Evolutionary conservation across 768 basidiomycete species (phyloP).

Genomic region (Tylopilus subfusipes): DNA sequence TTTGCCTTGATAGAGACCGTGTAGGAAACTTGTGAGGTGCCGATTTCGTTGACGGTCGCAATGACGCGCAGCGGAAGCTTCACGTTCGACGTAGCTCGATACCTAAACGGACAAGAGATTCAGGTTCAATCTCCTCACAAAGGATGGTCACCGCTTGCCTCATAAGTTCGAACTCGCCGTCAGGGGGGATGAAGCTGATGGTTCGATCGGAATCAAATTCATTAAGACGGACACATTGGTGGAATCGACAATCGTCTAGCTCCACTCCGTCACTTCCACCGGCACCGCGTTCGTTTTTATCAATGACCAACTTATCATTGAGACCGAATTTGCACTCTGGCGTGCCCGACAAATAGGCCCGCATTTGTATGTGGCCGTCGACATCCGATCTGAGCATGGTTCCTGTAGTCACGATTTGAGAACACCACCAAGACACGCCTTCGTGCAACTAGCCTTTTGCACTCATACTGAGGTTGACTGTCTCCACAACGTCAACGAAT

Average conservation of each 20-base stretch:
- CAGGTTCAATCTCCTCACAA: neutral
- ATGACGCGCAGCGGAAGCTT: slow-evolving; percentile 90
- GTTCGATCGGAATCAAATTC: slow-evolving; percentile 93
- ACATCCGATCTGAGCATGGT: slow-evolving; percentile 93
- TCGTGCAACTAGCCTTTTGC: slow-evolving; percentile 61
- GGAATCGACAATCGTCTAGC: slow-evolving; percentile 96
- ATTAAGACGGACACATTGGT: slow-evolving; percentile 93
- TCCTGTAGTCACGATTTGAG: slow-evolving; percentile 43
- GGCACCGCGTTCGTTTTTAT: slow-evolving; percentile 64
- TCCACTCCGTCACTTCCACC: slow-evolving; percentile 75
- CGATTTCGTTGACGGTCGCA: slow-evolving; percentile 89
- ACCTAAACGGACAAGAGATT: slow-evolving; percentile 45
- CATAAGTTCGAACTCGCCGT: slow-evolving; percentile 99
- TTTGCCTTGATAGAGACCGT: slow-evolving; percentile 82
- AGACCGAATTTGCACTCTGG: slow-evolving; percentile 99
- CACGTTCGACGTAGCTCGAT: slow-evolving; percentile 93
- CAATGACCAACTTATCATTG: slow-evolving; percentile 97
- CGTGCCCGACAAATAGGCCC: slow-evolving; percentile 93
- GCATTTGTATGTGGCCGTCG: slow-evolving; percentile 97
- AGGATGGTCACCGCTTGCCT: slow-evolving; percentile 45
- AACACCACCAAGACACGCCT: neutral
- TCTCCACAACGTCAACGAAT: slow-evolving; percentile 99
- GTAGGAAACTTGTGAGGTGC: slow-evolving; percentile 89
- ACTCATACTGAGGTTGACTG: slow-evolving; percentile 94
- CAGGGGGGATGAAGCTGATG: slow-evolving; percentile 96